phyloP scores from a whole-genome alignment of 352 stramenopile genomes.

The Discostella stelligera region DNA sequence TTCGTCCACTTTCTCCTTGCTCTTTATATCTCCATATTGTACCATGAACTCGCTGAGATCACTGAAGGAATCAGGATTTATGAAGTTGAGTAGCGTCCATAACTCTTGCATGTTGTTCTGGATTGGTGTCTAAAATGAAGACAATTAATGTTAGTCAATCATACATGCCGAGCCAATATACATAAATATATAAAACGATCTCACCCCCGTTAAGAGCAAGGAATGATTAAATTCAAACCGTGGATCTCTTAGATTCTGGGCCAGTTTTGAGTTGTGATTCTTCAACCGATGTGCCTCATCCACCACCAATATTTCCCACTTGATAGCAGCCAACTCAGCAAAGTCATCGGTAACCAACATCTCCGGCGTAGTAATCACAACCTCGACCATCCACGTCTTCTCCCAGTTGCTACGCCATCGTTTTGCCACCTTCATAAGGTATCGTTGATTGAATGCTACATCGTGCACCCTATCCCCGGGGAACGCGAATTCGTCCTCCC shows the following conservation, averaged over 20 bases:
- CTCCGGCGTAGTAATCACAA: conserved; percentile 97
- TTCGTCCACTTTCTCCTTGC: conserved; percentile 75
- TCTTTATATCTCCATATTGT: conserved; percentile 90
- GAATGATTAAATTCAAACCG: conserved; percentile 80
- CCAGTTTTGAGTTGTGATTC: conserved; percentile 86
- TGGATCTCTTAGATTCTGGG: conserved; percentile 68
- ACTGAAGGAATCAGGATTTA: conserved; percentile 93
- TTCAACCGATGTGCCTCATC: conserved; percentile 98
- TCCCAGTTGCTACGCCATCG: conserved; percentile 53
- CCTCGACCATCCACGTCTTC: conserved; percentile 89
- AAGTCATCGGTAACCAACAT: conserved; percentile 92
- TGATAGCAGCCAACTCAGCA: conserved; percentile 85
- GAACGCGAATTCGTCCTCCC: conserved; percentile 92
- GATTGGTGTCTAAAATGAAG: conserved; percentile 22
- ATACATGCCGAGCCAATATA: not conserved
- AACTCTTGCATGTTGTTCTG: conserved; percentile 99
- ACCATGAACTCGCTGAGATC: conserved; percentile 91
- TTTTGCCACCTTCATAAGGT: conserved; percentile 72
- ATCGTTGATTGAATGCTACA: conserved; percentile 67
- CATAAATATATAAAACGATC: not conserved
- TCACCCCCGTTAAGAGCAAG: conserved; percentile 91
- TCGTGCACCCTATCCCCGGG: conserved; percentile 77
- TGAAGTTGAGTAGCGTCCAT: conserved; percentile 99
- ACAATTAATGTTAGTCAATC: not conserved
- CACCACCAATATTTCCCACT: conserved; percentile 97